Evolutionary conservation across 1,284 basidiomycete species (phyloP).

Genomic region (Caloboletus firmus): DNA sequence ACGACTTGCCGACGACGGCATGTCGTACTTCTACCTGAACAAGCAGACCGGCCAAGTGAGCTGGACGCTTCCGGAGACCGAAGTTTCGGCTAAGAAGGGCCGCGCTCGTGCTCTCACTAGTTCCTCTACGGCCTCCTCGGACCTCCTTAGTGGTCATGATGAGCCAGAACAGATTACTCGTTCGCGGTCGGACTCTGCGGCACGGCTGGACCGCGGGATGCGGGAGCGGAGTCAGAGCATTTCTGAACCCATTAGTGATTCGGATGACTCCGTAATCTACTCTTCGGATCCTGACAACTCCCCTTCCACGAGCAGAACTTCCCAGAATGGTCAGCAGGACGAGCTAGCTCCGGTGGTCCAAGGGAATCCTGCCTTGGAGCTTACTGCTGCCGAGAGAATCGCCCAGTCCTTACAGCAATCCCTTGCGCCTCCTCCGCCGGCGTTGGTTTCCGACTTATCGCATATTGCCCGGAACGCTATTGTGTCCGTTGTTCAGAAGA

Average conservation of each 20-base stretch:
- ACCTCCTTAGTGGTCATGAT: constrained; percentile 25
- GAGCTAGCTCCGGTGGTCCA: constrained; percentile 17
- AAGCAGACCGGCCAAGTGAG: constrained; percentile 64
- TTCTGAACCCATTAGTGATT: constrained; percentile 59
- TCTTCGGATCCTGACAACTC: constrained; percentile 48
- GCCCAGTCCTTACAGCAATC: constrained; percentile 65
- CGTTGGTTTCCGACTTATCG: constrained; percentile 59
- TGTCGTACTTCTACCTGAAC: constrained; percentile 80
- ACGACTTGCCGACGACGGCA: constrained; percentile 81
- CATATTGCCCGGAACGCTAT: constrained; percentile 59
- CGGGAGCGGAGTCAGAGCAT: constrained; percentile 36
- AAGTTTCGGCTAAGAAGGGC: constrained; percentile 22
- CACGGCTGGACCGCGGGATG: constrained; percentile 18
- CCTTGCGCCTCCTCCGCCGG: constrained; percentile 56
- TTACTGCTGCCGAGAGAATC: constrained; percentile 66
- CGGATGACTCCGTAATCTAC: constrained; percentile 74
- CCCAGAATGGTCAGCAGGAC: constrained; percentile 31
- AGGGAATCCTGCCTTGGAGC: constrained; percentile 37
- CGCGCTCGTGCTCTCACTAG: constrained; percentile 35
- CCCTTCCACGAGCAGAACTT: constrained; percentile 37
- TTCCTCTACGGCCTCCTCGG: constrained; percentile 37
- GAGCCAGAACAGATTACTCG: constrained; percentile 29
- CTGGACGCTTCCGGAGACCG: constrained; percentile 62
- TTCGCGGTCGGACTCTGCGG: constrained; percentile 39
- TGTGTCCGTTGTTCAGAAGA: constrained; percentile 57